These are phyloP conservation scores for Cajanus cajan DNA, from an alignment of 306 rosid species.

Conservation along the genomic window DNA sequence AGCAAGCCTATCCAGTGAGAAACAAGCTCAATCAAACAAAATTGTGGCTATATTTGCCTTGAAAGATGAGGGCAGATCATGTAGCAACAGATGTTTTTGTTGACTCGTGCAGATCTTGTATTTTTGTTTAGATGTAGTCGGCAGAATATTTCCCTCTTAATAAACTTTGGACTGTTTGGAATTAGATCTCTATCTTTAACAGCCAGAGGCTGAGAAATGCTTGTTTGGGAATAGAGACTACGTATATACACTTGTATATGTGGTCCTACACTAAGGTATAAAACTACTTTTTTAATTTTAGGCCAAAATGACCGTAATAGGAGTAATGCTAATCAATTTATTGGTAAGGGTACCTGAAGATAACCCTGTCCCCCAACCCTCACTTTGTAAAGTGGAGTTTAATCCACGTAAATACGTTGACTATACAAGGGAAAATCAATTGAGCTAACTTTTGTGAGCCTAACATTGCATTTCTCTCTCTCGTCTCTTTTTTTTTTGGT, in stretches of 20 bases:
- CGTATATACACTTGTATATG: background rate
- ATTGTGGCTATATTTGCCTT: background rate
- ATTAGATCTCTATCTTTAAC: background rate
- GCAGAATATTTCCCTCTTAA: slow-evolving; percentile 15
- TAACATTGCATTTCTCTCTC: background rate
- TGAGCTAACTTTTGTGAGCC: background rate
- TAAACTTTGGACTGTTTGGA: slow-evolving; percentile 14
- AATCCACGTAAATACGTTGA: slow-evolving; percentile 20
- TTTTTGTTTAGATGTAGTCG: background rate
- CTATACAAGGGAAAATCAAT: background rate
- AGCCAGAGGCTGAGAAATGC: background rate
- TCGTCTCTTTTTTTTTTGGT: background rate
- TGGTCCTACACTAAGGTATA: slow-evolving; percentile 13
- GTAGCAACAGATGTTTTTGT: background rate
- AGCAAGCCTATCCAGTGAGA: background rate
- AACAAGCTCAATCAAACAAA: background rate
- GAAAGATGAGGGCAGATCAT: background rate
- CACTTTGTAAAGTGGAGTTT: slow-evolving; percentile 14
- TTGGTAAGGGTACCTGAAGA: slow-evolving; percentile 14
- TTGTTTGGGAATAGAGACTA: too few species aligned
- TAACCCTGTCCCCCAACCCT: slow-evolving; percentile 3
- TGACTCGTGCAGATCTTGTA: background rate
- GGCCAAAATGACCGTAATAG: background rate
- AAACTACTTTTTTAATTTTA: background rate
- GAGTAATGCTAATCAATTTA: slow-evolving; percentile 7